Base-by-base conservation (phyloP, 1,284 basidiomycete species). In the Phaffia rhodozyma region DNA sequence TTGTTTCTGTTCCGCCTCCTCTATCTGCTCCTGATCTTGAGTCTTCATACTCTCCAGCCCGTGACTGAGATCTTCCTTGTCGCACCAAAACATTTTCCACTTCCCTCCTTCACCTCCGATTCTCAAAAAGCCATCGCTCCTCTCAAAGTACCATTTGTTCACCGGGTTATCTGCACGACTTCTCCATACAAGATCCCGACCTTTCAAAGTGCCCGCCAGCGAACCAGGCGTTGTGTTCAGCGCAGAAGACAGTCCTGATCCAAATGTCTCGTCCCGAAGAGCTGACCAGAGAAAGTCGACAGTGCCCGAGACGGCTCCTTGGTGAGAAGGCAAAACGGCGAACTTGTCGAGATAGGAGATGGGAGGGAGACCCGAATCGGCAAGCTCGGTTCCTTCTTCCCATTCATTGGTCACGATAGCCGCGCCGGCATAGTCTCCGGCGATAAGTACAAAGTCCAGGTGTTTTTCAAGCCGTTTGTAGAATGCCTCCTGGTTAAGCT, bases 211-310 rank as follows among this genome's bases (percentile, higher is more conserved):
- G 25, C 94, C 96, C 61, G 85, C 83, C 70, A 89, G 85, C 13
- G 92, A 92, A 4, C 94, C 94, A 67, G 92, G 91, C 57, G 79
- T 80, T 32, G 93, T 89, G 75, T 99, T 99, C 67, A 90, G 86
- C 61, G 96, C 91, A 75, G 89, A 93, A 18, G 89, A 85, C 65
- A 93, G 82, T 7, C 94, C 96, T 20, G 97, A 82, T 29, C 96
- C 96, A 72, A 96, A 97, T 21, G 96, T 92, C 76, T 98, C 96
- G 76, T 99, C 96, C 70, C 97, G 91, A 61, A 99, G 78, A 30
- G 93, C 94, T 56, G 97, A 93, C 94, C 96, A 99, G 54, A 99
- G 79, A 78, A 99, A 99, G 78, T 99, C 96, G 63, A 98, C 96
- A 0, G 94, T 97, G 25, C 96, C 96, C n/a, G 49, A 43, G 38